Evolutionary conservation across 2,329 filamentous ascomycete genomes (phyloP).

Genomic region (Aspergillus tanneri): DNA sequence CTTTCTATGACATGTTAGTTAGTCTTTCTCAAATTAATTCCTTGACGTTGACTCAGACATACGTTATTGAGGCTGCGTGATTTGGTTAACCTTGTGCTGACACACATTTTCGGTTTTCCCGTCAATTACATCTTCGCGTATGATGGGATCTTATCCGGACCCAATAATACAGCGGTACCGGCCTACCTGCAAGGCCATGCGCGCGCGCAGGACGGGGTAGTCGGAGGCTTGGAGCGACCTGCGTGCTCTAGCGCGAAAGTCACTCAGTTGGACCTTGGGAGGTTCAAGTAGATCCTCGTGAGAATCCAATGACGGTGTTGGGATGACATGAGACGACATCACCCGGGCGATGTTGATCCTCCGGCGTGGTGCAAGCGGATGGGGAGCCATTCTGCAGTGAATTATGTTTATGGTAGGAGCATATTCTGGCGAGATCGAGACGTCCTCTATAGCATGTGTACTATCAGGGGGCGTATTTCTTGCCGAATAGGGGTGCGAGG

Average conservation of each 20-base stretch:
- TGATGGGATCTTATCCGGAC: slow-evolving; percentile 49
- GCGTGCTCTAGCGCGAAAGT: slow-evolving; percentile 52
- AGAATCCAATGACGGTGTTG: slow-evolving; percentile 41
- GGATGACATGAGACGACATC: slow-evolving; percentile 31
- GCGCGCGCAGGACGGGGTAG: slow-evolving; percentile 47
- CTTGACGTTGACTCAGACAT: no score
- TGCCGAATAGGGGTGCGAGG: no score
- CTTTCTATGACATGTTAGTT: slow-evolving; percentile 25
- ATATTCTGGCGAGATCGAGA: no score
- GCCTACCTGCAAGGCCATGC: slow-evolving; percentile 54
- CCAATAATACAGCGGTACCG: slow-evolving; percentile 59
- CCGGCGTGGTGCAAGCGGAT: slow-evolving; percentile 36
- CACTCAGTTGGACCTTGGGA: slow-evolving; percentile 48
- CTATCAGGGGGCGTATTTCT: no score
- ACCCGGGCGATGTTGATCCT: slow-evolving; percentile 37
- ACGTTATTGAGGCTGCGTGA: slow-evolving; percentile 51
- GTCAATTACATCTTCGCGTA: slow-evolving; percentile 56
- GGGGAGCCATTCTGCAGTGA: no score
- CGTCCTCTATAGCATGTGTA: no score
- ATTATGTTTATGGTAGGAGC: no score
- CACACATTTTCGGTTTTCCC: slow-evolving; percentile 41
- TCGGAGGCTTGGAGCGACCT: slow-evolving; percentile 37
- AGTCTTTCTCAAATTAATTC: background rate
- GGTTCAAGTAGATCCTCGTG: slow-evolving; percentile 54
- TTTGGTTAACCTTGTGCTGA: slow-evolving; percentile 45